Evolutionary conservation across 2,329 filamentous ascomycete genomes (phyloP).

Genomic region (Tolypocladium amazonense): DNA sequence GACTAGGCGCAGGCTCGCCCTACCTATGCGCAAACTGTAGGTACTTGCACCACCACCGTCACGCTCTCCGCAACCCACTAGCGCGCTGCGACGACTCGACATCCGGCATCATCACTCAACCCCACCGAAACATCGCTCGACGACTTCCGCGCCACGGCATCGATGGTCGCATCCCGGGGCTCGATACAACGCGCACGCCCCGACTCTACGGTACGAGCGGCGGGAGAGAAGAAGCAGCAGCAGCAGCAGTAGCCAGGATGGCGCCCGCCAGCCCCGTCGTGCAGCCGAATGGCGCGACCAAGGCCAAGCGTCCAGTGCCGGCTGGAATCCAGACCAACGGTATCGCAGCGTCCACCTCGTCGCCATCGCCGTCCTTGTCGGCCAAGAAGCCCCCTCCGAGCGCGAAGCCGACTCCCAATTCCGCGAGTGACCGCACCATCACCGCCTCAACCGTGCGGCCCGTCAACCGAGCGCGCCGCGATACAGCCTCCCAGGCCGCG

Average conservation of each 20-base stretch:
- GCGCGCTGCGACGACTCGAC: conserved; percentile 9
- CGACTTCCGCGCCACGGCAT: conserved; percentile 5
- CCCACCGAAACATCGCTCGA: not conserved
- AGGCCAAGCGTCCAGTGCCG: conserved; percentile 59
- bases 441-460: conserved; percentile 35
- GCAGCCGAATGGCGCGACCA: conserved; percentile 35
- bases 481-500: conserved; percentile 32
- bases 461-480: conserved; percentile 48
- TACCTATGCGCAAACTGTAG: not conserved
- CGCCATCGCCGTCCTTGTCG: conserved; percentile 47
- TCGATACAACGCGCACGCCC: conserved; percentile 1
- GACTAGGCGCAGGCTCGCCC: conserved; percentile 1
- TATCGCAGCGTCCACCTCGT: conserved; percentile 43
- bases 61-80: conserved; percentile 9
- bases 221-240: conserved; percentile 5
- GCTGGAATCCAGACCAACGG: conserved; percentile 59
- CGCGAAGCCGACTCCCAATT: conserved; percentile 27
- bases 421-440: conserved; percentile 23
- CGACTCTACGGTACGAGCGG: conserved; percentile 4
- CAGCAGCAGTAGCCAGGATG: conserved; percentile 27
- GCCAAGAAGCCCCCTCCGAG: conserved; percentile 40
- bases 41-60: conserved; percentile 3
- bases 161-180: conserved; percentile 8
- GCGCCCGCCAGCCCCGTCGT: conserved; percentile 37
- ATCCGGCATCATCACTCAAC: conserved; percentile 4